phyloP scores from a whole-genome alignment of 768 basidiomycete species.

The Pisolithus albus region DNA sequence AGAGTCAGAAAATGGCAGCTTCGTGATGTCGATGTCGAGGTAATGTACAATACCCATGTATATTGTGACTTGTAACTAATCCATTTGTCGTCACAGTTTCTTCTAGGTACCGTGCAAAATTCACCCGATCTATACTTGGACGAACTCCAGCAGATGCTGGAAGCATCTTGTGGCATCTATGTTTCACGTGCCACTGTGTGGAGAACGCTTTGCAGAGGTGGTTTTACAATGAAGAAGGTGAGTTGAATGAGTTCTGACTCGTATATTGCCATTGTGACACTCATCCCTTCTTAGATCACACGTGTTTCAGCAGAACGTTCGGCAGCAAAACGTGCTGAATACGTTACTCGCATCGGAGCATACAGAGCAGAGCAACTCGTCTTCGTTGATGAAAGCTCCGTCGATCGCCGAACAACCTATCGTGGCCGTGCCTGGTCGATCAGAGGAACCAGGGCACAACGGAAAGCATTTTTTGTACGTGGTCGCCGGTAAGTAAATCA shows the following conservation, averaged over 20 bases:
- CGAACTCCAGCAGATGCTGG: too few relatives aligned
- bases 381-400: too few relatives aligned
- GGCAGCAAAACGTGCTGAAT: not conserved
- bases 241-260: not conserved
- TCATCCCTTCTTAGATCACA: not conserved
- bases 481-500: constrained; percentile 11
- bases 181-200: not conserved
- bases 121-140: too few relatives aligned
- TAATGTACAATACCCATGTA: too few relatives aligned
- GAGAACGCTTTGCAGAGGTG: not conserved
- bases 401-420: too few relatives aligned
- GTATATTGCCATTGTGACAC: not conserved
- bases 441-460: not conserved
- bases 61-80: too few relatives aligned
- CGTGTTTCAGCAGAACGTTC: not conserved
- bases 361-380: not conserved
- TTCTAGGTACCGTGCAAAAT: too few relatives aligned
- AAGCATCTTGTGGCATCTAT: too few relatives aligned
- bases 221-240: constrained; percentile 6
- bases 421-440: too few relatives aligned
- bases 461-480: constrained; percentile 11
- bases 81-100: too few relatives aligned
- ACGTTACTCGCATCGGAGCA: not conserved
- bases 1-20: too few relatives aligned
- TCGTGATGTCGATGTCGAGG: too few relatives aligned